Percentiles rank a stretch among this genome's conserved stretches.
Conservation (phyloP, 75 land plant genomes). For the Picea glauca region DNA sequence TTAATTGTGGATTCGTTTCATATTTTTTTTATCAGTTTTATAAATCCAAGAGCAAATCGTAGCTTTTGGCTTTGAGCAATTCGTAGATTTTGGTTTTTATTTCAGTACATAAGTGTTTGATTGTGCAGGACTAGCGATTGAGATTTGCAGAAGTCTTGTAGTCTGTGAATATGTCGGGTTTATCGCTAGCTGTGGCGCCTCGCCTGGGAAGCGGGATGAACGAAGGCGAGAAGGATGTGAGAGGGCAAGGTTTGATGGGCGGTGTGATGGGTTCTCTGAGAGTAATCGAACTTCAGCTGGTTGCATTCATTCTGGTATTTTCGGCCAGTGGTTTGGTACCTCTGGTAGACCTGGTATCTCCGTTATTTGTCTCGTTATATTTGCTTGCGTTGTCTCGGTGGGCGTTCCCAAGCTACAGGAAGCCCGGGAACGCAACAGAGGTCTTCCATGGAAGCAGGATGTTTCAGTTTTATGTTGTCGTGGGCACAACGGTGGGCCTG, state of each 20-base stretch:
- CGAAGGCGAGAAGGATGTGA: not conserved
- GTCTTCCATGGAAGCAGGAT: constrained; percentile 57
- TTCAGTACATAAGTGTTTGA: too few species aligned
- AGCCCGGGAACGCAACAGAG: constrained; percentile 14
- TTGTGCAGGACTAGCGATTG: too few species aligned
- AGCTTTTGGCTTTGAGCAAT: too few species aligned
- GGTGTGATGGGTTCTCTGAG: constrained; percentile 87
- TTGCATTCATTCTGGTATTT: constrained; percentile 93
- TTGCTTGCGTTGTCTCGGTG: constrained; percentile 51
- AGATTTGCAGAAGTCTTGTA: too few species aligned
- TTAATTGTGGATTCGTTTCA: too few species aligned
- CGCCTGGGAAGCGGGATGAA: constrained; percentile 14
- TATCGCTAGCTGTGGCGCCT: constrained; percentile 55
- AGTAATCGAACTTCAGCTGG: constrained; percentile 87
- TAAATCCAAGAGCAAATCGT: too few species aligned
- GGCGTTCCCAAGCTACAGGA: constrained; percentile 55
- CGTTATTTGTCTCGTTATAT: constrained; percentile 58
- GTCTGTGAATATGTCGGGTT: constrained; percentile 48
- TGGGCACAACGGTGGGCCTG: constrained; percentile 69
- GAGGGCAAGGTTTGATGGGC: constrained; percentile 18
- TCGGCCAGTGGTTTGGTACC: constrained; percentile 91
- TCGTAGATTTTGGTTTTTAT: too few species aligned
- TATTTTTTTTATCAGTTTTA: too few species aligned
- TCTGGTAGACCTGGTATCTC: constrained; percentile 70
- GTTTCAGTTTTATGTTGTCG: constrained; percentile 67